phyloP scores from a whole-genome alignment of 2,329 filamentous ascomycete species.

The Dactylella cylindrospora region DNA sequence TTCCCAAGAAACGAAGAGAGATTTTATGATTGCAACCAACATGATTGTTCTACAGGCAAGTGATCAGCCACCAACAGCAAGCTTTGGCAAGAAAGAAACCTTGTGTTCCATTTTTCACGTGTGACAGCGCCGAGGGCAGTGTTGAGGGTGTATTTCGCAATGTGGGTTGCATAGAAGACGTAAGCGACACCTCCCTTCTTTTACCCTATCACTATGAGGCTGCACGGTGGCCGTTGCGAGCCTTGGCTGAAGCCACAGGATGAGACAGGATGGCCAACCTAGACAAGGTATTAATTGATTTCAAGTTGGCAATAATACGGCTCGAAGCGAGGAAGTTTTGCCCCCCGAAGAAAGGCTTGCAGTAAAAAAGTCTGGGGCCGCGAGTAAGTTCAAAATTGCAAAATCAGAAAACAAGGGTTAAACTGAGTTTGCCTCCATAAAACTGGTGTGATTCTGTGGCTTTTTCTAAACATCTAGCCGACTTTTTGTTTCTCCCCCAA shows the following conservation, averaged over 20 bases:
- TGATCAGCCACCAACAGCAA: not conserved
- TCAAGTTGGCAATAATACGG: too few species aligned
- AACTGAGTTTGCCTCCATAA: too few species aligned
- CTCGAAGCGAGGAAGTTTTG: too few species aligned
- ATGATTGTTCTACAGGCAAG: slow-evolving; percentile 18
- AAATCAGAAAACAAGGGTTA: too few species aligned
- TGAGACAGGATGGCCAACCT: slow-evolving; percentile 3
- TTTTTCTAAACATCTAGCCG: too few species aligned
- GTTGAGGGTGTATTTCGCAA: slow-evolving; percentile 28
- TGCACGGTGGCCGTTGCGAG: slow-evolving; percentile 21
- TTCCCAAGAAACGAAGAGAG: not conserved
- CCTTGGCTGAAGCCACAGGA: slow-evolving; percentile 8
- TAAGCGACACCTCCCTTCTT: slow-evolving; percentile 30
- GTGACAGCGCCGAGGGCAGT: slow-evolving; percentile 10
- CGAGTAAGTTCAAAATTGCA: too few species aligned
- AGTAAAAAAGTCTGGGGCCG: too few species aligned
- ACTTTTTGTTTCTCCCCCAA: too few species aligned
- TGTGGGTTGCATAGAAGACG: slow-evolving; percentile 34
- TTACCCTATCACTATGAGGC: slow-evolving; percentile 3
- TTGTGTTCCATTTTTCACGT: slow-evolving; percentile 39
- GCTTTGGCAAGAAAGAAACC: slow-evolving; percentile 9
- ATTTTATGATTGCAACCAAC: slow-evolving; percentile 4
- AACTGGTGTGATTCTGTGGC: too few species aligned
- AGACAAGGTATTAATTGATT: too few species aligned
- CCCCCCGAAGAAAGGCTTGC: too few species aligned